Percentiles rank a stretch among this genome's conserved stretches.
Conservation (phyloP, 1,284 basidiomycete genomes). For the Ceratobasidium sp. region DNA sequence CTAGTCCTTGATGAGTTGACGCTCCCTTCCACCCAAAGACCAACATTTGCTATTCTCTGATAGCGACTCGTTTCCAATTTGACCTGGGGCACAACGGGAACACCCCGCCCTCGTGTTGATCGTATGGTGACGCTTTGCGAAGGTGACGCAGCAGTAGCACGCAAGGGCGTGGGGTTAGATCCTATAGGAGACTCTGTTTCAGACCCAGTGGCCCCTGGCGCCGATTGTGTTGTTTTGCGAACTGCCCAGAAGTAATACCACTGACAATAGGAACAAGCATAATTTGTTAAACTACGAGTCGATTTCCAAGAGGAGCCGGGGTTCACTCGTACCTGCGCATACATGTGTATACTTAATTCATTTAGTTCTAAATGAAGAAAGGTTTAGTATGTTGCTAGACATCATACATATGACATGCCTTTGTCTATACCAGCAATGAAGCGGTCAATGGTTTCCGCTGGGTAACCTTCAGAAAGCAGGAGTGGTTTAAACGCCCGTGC, state of each 20-base stretch:
- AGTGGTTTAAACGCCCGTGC: conserved; percentile 40
- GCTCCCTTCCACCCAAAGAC: too few relatives aligned
- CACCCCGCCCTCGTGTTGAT: background rate
- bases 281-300: too few relatives aligned
- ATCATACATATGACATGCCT: conserved; percentile 2
- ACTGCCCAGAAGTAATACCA: too few relatives aligned
- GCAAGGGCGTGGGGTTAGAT: conserved; percentile 4
- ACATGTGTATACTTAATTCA: conserved; percentile 22
- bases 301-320: too few relatives aligned
- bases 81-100: background rate
- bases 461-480: conserved; percentile 9
- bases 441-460: conserved; percentile 26
- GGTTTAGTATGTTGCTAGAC: background rate
- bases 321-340: conserved; percentile 28
- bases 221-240: too few relatives aligned
- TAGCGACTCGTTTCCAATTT: background rate
- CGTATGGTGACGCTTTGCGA: background rate
- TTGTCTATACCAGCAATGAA: conserved; percentile 35
- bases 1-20: too few relatives aligned
- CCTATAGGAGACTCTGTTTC: background rate
- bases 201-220: background rate
- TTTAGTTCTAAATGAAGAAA: conserved; percentile 5
- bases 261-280: too few relatives aligned
- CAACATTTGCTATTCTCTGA: too few relatives aligned
- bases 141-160: background rate